Conservation (phyloP, 179 eudicot genomes). For the Heliamphora pulchella region DNA sequence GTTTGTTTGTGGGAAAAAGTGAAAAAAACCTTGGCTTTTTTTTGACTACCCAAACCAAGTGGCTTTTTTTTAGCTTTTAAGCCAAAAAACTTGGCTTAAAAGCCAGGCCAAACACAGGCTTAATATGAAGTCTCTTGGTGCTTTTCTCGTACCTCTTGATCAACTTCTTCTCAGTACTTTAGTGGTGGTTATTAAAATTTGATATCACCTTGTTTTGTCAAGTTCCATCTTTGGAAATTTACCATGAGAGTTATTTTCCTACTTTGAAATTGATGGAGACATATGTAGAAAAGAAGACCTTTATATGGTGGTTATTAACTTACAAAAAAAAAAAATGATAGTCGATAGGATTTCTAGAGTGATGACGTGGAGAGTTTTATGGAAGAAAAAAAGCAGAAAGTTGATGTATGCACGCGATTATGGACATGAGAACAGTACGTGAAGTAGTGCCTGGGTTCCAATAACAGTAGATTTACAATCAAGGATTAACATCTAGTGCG, state of each 20-base stretch:
- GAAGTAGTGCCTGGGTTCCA: not conserved
- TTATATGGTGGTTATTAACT: not conserved
- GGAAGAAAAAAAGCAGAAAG: not conserved
- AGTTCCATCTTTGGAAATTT: not conserved
- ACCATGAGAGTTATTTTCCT: not conserved
- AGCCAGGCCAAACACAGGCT: too few species aligned
- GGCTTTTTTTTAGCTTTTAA: too few species aligned
- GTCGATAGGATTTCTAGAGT: not conserved
- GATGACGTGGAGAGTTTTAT: not conserved
- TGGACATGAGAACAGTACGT: not conserved
- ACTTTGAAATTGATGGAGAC: not conserved
- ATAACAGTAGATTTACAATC: not conserved
- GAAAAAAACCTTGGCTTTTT: too few species aligned
- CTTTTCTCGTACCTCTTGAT: not conserved
- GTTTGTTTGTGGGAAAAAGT: too few species aligned
- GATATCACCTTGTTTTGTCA: too few species aligned
- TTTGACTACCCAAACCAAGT: too few species aligned
- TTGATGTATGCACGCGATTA: too few species aligned
- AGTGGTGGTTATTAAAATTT: not conserved
- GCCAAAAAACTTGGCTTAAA: too few species aligned
- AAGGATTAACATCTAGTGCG: not conserved
- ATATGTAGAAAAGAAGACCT: not conserved
- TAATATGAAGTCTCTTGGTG: not conserved
- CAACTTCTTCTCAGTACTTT: not conserved
- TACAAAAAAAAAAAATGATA: too few species aligned